Conservation (phyloP, 805 yeast species). For the Metschnikowia cerradonensis region DNA sequence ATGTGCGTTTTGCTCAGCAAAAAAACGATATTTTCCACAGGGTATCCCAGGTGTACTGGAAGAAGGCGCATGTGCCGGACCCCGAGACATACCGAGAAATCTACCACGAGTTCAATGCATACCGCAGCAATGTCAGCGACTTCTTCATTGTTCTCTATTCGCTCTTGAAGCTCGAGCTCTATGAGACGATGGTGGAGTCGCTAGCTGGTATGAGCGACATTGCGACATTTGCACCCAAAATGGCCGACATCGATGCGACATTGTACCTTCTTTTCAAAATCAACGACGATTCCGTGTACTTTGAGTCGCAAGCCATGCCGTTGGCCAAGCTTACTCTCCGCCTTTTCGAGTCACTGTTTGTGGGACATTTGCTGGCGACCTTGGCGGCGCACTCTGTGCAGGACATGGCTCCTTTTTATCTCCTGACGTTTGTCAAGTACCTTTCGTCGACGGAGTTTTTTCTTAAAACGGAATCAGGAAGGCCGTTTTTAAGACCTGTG, state of each 20-base stretch:
- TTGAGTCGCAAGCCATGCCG: conserved; percentile 23
- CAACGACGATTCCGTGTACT: conserved; percentile 46
- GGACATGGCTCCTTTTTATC: conserved; percentile 6
- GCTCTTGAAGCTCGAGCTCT: conserved; percentile 52
- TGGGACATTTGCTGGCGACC: conserved; percentile 17
- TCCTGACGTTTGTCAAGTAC: conserved; percentile 22
- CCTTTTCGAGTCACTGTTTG: conserved; percentile 23
- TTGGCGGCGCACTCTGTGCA: conserved; percentile 6
- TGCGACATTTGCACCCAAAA: not conserved
- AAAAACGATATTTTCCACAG: conserved; percentile 41
- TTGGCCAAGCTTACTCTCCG: conserved; percentile 25
- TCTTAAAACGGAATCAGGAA: conserved; percentile 47
- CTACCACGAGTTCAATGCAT: conserved; percentile 58
- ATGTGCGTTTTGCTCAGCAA: conserved; percentile 13
- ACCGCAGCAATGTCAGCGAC: conserved; percentile 73
- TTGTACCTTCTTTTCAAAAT: conserved; percentile 55
- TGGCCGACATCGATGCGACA: conserved; percentile 49
- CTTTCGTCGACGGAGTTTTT: conserved; percentile 59
- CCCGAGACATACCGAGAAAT: conserved; percentile 26
- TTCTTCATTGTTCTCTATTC: conserved; percentile 69
- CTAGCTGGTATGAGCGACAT: not conserved
- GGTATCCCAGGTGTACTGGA: conserved; percentile 64
- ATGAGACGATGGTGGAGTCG: conserved; percentile 33
- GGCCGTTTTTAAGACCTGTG: conserved; percentile 43
- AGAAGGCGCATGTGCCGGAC: conserved; percentile 51